Percentiles rank a stretch among this genome's conserved stretches.
These are phyloP conservation scores for Pythium brachiatum DNA, from an alignment of 352 stramenopile species.

Conservation along the genomic window DNA sequence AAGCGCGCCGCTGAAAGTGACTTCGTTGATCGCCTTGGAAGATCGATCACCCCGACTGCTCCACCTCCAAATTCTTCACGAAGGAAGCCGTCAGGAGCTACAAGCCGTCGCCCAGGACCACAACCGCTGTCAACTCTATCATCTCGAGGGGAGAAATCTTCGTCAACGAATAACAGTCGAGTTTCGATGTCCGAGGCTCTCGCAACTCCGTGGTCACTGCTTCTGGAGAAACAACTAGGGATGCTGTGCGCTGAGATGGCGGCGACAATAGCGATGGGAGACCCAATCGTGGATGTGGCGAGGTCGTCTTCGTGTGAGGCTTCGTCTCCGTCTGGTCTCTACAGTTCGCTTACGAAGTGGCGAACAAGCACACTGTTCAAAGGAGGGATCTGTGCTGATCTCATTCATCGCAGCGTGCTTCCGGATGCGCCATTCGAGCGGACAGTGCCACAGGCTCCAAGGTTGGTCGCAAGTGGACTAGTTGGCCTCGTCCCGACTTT, in stretches of 20 bases:
- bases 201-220: constrained; percentile 13
- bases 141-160: constrained; percentile 1
- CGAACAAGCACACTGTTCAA: constrained; percentile 12
- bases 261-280: constrained; percentile 9
- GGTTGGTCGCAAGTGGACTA: neutral
- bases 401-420: constrained; percentile 3
- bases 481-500: neutral
- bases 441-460: neutral
- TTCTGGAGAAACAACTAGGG: constrained; percentile 25
- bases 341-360: constrained; percentile 1
- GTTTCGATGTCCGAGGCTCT: constrained; percentile 12
- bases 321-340: neutral
- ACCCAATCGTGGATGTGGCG: constrained; percentile 8
- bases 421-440: neutral
- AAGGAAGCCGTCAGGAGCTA: neutral
- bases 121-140: neutral
- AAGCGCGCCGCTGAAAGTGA: constrained; percentile 3
- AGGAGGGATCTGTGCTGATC: constrained; percentile 12
- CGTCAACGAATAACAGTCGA: neutral
- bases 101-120: neutral
- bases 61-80: neutral
- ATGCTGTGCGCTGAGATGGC: constrained; percentile 22
- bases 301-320: neutral
- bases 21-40: constrained; percentile 5
- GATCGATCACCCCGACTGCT: neutral